Evolutionary conservation across 2,329 filamentous ascomycete genomes (phyloP).

Genomic region (Cladophialophora chaetospira): DNA sequence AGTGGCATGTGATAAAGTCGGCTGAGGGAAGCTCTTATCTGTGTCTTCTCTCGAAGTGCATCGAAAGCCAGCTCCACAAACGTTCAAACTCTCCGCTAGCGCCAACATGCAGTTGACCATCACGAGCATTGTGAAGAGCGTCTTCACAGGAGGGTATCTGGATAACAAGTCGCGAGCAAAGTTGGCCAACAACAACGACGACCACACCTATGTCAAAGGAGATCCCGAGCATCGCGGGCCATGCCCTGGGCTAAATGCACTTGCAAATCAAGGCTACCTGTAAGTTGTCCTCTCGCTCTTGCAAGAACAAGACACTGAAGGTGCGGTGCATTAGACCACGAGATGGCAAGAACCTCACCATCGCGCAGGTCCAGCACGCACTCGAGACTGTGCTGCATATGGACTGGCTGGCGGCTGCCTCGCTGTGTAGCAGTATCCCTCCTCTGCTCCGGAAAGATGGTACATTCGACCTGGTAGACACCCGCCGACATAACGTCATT

Average conservation of each 20-base stretch:
- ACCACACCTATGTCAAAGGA: constrained; percentile 23
- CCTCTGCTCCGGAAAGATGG: constrained; percentile 35
- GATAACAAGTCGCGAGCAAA: constrained; percentile 9
- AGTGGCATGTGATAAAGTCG: background rate
- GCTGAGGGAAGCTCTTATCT: too few species aligned
- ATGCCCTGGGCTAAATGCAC: constrained; percentile 48
- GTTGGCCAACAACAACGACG: constrained; percentile 20
- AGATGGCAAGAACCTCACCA: constrained; percentile 39
- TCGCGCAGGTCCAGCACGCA: constrained; percentile 37
- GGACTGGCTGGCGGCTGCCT: constrained; percentile 32
- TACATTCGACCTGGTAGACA: constrained; percentile 39
- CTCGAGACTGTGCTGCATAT: constrained; percentile 35
- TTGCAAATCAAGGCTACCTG: constrained; percentile 47
- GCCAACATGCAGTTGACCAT: constrained; percentile 14
- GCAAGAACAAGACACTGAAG: too few species aligned
- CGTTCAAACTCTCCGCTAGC: background rate
- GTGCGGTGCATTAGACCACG: constrained; percentile 33
- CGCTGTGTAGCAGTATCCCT: constrained; percentile 30
- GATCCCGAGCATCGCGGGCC: constrained; percentile 43
- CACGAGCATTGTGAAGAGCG: constrained; percentile 14
- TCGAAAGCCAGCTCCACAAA: too few species aligned
- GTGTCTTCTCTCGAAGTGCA: background rate
- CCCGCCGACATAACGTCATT: constrained; percentile 39
- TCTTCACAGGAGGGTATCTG: constrained; percentile 15
- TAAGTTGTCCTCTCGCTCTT: constrained; percentile 19